Evolutionary conservation across 768 basidiomycete species (phyloP).

Genomic region (Pisolithus albus): DNA sequence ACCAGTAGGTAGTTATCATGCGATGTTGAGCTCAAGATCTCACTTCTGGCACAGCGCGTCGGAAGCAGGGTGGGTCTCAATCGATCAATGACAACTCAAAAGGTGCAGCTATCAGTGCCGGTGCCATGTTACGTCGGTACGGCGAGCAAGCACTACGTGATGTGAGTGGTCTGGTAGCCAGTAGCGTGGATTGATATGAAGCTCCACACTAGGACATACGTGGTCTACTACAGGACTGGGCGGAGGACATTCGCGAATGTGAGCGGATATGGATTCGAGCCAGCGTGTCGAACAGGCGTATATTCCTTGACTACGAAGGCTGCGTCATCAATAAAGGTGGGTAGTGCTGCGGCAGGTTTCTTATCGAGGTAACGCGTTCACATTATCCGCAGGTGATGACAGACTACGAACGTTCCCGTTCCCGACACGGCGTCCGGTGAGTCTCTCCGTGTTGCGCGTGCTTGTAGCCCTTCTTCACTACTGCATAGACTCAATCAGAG

Average conservation of each 20-base stretch:
- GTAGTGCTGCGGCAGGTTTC: not conserved
- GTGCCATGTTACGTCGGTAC: constrained; percentile 88
- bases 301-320: constrained; percentile 86
- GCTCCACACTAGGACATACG: constrained; percentile 68
- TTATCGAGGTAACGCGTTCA: not conserved
- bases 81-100: constrained; percentile 88
- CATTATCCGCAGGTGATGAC: constrained; percentile 44
- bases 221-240: constrained; percentile 75
- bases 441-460: constrained; percentile 22
- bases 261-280: constrained; percentile 92
- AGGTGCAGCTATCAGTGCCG: constrained; percentile 88
- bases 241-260: constrained; percentile 76
- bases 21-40: constrained; percentile 1
- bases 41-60: constrained; percentile 58
- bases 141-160: constrained; percentile 92
- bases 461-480: not conserved
- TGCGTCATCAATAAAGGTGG: constrained; percentile 62
- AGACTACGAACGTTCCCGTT: constrained; percentile 90
- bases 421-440: constrained; percentile 88
- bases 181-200: not conserved
- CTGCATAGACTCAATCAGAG: constrained; percentile 78
- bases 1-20: constrained; percentile 61
- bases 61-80: constrained; percentile 97
- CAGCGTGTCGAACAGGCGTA: constrained; percentile 77
- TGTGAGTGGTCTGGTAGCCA: constrained; percentile 36